phyloP scores from a whole-genome alignment of 768 basidiomycete species.

The Panus rudis region DNA sequence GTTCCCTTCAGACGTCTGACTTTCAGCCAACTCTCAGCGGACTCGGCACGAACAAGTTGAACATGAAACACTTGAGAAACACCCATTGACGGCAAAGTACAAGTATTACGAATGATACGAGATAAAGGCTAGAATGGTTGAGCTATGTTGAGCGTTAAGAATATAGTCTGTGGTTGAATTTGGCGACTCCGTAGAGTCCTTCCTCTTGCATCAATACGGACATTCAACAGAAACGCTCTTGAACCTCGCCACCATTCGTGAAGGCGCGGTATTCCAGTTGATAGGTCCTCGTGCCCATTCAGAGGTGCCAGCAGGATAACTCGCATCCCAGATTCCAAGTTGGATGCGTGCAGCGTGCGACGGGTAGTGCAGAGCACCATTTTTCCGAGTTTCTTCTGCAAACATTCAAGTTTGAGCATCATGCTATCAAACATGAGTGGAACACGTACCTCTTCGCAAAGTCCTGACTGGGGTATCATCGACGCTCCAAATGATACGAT shows the following conservation, averaged over 20 bases:
- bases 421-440: background rate
- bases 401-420: background rate
- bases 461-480: slow-evolving; percentile 30
- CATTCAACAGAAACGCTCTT: slow-evolving; percentile 34
- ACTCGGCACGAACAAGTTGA: too few species aligned
- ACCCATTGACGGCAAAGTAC: too few species aligned
- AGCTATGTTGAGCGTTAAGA: too few species aligned
- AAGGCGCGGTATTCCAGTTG: slow-evolving; percentile 29
- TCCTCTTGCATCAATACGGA: slow-evolving; percentile 7
- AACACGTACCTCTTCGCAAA: slow-evolving; percentile 18
- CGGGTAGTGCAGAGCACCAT: slow-evolving; percentile 31
- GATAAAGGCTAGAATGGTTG: too few species aligned
- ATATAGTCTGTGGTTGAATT: too few species aligned
- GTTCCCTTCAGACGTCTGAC: too few species aligned
- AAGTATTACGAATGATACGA: too few species aligned
- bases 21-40: too few species aligned
- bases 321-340: slow-evolving; percentile 42
- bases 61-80: too few species aligned
- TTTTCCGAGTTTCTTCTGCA: slow-evolving; percentile 26
- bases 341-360: slow-evolving; percentile 31
- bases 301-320: slow-evolving; percentile 32
- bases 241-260: slow-evolving; percentile 26
- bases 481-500: slow-evolving; percentile 34
- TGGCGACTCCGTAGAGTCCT: background rate
- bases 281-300: slow-evolving; percentile 39